Evolutionary conservation across 768 basidiomycete species (phyloP).

Genomic region (Mycena epipterygia): DNA sequence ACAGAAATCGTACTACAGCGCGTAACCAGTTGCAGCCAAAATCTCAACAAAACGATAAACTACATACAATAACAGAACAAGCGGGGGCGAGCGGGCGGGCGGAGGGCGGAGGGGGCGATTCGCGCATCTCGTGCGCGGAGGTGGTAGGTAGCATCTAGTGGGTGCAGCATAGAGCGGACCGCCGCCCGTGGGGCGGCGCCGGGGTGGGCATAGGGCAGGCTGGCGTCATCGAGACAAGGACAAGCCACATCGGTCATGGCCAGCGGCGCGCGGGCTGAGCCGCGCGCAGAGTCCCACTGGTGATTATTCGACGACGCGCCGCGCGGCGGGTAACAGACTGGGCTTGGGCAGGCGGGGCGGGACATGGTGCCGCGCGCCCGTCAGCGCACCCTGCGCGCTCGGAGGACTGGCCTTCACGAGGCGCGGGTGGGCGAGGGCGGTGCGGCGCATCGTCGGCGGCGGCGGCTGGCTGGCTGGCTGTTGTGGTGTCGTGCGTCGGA

Average conservation of each 20-base stretch:
- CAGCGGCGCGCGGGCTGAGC: not conserved
- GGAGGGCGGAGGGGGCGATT: not conserved
- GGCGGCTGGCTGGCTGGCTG: too few relatives aligned
- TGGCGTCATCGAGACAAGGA: not conserved
- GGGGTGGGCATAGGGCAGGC: conserved; percentile 21
- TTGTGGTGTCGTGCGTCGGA: conserved; percentile 26
- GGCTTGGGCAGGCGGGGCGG: not conserved
- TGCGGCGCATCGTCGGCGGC: conserved; percentile 3
- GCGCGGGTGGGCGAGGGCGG: conserved; percentile 22
- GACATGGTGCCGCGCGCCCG: conserved; percentile 5
- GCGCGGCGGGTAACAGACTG: conserved; percentile 17
- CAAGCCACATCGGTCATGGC: not conserved
- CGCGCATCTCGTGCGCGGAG: not conserved
- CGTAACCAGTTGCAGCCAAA: conserved; percentile 51
- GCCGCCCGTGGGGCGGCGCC: conserved; percentile 20
- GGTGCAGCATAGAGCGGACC: conserved; percentile 16
- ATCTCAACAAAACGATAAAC: conserved; percentile 36
- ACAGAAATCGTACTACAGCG: conserved; percentile 61
- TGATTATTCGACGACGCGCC: not conserved
- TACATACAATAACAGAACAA: too few relatives aligned
- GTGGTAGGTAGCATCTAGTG: not conserved
- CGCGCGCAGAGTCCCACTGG: not conserved
- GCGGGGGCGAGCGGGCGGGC: not conserved
- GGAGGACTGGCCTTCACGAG: conserved; percentile 33
- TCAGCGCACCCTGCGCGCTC: conserved; percentile 26